phyloP scores from a whole-genome alignment of 2,329 filamentous ascomycete species.

The Hortaea werneckii region DNA sequence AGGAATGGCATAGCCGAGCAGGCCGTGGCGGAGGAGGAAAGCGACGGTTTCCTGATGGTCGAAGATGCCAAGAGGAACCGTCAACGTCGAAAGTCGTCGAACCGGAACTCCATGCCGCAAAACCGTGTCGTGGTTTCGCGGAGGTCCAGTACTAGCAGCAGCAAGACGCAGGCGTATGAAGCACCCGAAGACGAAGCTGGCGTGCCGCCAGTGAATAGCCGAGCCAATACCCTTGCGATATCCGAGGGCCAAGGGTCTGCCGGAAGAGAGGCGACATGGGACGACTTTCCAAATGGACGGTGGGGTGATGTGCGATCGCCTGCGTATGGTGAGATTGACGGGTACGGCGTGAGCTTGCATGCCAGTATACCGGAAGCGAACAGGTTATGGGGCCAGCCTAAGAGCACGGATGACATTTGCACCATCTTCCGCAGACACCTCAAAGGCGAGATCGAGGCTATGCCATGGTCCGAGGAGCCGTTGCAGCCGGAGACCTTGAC shows the following conservation, averaged over 20 bases:
- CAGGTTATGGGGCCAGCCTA: constrained; percentile 74
- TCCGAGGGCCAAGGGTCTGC: constrained; percentile 86
- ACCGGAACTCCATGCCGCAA: constrained; percentile 71
- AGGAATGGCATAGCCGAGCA: constrained; percentile 38
- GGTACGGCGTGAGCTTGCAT: constrained; percentile 94
- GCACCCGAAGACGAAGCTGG: constrained; percentile 67
- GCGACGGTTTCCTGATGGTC: constrained; percentile 31
- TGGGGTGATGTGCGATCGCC: constrained; percentile 91
- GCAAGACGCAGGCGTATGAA: constrained; percentile 46
- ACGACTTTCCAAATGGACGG: constrained; percentile 92
- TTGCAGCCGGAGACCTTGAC: constrained; percentile 72
- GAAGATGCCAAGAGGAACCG: constrained; percentile 38
- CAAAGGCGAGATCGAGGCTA: constrained; percentile 64
- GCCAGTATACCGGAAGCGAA: constrained; percentile 78
- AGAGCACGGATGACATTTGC: constrained; percentile 60
- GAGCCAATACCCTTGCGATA: constrained; percentile 80
- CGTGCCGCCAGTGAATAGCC: constrained; percentile 58
- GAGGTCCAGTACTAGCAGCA: constrained; percentile 42
- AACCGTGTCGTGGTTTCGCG: constrained; percentile 61
- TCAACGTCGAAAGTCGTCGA: constrained; percentile 55
- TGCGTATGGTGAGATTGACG: constrained; percentile 92
- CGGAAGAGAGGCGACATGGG: constrained; percentile 93
- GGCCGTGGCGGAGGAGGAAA: constrained; percentile 17
- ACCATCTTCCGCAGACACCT: constrained; percentile 73
- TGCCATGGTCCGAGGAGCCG: constrained; percentile 90